Percentiles rank a stretch among this genome's conserved stretches.
Conservation (phyloP, 2,329 filamentous ascomycete genomes). For the Myriangium duriaei region DNA sequence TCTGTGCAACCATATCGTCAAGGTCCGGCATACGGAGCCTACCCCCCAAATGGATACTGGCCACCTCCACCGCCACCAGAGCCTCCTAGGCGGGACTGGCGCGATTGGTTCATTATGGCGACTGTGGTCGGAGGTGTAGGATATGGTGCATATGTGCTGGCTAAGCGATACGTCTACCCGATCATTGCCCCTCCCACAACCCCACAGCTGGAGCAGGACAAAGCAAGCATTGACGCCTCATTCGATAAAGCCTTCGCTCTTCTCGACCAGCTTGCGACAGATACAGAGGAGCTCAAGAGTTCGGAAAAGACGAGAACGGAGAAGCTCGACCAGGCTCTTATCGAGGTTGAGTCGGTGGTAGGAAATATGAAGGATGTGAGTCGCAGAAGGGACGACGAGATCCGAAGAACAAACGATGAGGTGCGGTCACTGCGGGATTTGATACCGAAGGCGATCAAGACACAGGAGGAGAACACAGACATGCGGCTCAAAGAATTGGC, state of each 20-base stretch:
- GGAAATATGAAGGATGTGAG: conserved; percentile 69
- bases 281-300: conserved; percentile 77
- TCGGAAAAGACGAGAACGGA: conserved; percentile 77
- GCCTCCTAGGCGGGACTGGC: conserved; percentile 76
- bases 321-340: conserved; percentile 66
- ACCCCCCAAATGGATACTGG: conserved; percentile 41
- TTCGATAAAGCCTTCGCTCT: conserved; percentile 87
- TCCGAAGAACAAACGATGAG: conserved; percentile 74
- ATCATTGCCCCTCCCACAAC: conserved; percentile 87
- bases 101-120: conserved; percentile 99
- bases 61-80: conserved; percentile 41
- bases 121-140: conserved; percentile 82
- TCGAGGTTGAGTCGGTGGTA: conserved; percentile 75
- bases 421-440: conserved; percentile 69
- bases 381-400: conserved; percentile 74
- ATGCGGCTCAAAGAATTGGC: conserved; percentile 72
- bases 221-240: conserved; percentile 79
- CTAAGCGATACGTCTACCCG: conserved; percentile 86
- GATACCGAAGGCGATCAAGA: conserved; percentile 79
- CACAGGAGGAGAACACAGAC: conserved; percentile 76
- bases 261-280: conserved; percentile 81
- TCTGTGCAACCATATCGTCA: conserved; percentile 28
- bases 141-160: conserved; percentile 77
- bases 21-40: conserved; percentile 37
- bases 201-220: conserved; percentile 87